phyloP scores from a whole-genome alignment of 75 land plant species.

The Pinus albicaulis region DNA sequence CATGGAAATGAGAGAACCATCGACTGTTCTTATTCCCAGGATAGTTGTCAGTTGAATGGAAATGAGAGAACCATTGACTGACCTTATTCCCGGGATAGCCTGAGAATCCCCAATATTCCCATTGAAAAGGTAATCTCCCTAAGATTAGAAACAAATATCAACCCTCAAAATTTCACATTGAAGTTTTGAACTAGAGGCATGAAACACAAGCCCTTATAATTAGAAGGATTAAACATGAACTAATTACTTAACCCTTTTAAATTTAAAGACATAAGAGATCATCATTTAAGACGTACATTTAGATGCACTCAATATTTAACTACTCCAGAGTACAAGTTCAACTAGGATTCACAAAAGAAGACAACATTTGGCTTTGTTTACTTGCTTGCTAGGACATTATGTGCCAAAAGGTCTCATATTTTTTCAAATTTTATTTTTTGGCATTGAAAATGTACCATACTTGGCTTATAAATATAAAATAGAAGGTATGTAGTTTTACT shows the following conservation, averaged over 20 bases:
- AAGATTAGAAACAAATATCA: slow-evolving; percentile 3
- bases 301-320: background rate
- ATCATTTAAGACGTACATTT: background rate
- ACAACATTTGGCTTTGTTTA: background rate
- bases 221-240: background rate
- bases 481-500: too few relatives aligned
- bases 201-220: background rate
- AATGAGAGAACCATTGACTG: slow-evolving; percentile 28
- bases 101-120: slow-evolving; percentile 70
- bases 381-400: background rate
- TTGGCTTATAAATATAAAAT: background rate
- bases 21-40: slow-evolving; percentile 48
- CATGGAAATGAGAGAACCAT: slow-evolving; percentile 34
- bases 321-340: background rate
- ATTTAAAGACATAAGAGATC: background rate
- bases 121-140: slow-evolving; percentile 63
- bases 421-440: background rate
- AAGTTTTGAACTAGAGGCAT: background rate
- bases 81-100: slow-evolving; percentile 57
- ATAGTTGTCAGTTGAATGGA: slow-evolving; percentile 62
- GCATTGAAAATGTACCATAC: background rate
- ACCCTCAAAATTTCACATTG: too few relatives aligned
- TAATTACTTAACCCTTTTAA: background rate
- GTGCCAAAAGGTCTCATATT: background rate
- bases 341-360: background rate